phyloP scores from a whole-genome alignment of 257 asterid species.

The Fraxinus anomala region DNA sequence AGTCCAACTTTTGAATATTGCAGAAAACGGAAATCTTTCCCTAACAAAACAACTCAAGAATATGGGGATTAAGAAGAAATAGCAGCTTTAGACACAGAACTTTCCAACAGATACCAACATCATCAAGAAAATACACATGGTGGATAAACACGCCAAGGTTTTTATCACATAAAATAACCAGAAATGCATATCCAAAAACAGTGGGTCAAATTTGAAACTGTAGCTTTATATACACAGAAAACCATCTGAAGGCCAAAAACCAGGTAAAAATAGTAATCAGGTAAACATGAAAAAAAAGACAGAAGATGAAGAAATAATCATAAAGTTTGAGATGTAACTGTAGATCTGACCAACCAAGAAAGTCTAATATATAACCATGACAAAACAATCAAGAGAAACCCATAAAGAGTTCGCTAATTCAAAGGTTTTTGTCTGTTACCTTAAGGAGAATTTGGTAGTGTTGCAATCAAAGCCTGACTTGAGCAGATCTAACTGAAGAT shows the following conservation, averaged over 20 bases:
- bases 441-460: conserved; percentile 71
- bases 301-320: conserved; percentile 12
- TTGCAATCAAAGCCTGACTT: background rate
- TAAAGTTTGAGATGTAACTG: conserved; percentile 11
- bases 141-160: conserved; percentile 14
- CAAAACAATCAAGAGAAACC: background rate
- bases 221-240: conserved; percentile 27
- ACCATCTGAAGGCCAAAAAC: conserved; percentile 25
- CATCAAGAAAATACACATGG: background rate
- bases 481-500: conserved; percentile 64
- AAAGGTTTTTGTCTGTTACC: conserved; percentile 43
- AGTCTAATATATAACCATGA: background rate
- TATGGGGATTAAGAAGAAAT: background rate
- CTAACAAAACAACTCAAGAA: background rate
- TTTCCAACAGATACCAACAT: background rate
- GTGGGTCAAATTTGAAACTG: conserved; percentile 29
- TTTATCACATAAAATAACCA: conserved; percentile 51
- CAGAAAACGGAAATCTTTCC: conserved; percentile 15
- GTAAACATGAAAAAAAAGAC: conserved; percentile 14
- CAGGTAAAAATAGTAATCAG: conserved; percentile 14
- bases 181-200: conserved; percentile 28
- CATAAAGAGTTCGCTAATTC: background rate
- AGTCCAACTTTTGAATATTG: background rate
- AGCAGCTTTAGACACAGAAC: conserved; percentile 26
- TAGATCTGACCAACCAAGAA: conserved; percentile 45